Conservation (phyloP, 352 stramenopile genomes). For the Phytophthora cryptogea region DNA sequence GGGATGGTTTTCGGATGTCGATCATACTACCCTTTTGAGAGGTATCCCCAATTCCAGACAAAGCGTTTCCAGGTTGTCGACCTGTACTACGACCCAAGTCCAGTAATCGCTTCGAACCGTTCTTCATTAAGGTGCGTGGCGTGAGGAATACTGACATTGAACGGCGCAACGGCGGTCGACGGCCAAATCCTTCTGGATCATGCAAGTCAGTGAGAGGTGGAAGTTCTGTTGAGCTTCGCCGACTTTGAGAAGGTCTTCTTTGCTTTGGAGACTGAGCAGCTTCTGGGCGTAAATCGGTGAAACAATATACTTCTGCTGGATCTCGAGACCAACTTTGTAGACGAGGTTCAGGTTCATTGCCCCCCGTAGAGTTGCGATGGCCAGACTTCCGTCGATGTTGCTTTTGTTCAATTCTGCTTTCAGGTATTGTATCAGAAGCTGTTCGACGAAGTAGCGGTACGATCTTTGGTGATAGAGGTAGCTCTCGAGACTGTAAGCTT, state of each 20-base stretch:
- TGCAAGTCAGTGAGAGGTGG: conserved; percentile 22
- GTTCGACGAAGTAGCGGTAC: conserved; percentile 13
- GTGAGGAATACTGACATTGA: conserved; percentile 32
- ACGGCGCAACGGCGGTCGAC: neutral
- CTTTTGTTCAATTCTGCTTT: conserved; percentile 6
- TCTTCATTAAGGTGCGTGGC: conserved; percentile 22
- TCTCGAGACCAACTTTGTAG: conserved; percentile 23
- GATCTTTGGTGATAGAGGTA: neutral
- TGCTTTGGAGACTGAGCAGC: neutral
- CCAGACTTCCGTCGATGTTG: neutral
- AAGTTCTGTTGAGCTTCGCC: conserved; percentile 10
- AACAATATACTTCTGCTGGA: conserved; percentile 22
- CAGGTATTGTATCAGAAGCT: conserved; percentile 19
- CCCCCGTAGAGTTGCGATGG: neutral
- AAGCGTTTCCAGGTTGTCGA: neutral
- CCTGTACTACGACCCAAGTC: conserved; percentile 22
- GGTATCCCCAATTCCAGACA: neutral
- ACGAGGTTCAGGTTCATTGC: neutral
- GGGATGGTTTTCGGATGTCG: conserved; percentile 7
- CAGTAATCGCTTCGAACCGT: conserved; percentile 29
- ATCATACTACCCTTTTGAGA: neutral
- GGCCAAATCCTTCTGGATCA: conserved; percentile 5
- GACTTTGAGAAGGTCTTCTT: conserved; percentile 4
- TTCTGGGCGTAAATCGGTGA: conserved; percentile 15
- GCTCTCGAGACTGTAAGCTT: neutral